Conservation (phyloP, 1,139 yeast genomes). For the Candida sanyaensis region DNA sequence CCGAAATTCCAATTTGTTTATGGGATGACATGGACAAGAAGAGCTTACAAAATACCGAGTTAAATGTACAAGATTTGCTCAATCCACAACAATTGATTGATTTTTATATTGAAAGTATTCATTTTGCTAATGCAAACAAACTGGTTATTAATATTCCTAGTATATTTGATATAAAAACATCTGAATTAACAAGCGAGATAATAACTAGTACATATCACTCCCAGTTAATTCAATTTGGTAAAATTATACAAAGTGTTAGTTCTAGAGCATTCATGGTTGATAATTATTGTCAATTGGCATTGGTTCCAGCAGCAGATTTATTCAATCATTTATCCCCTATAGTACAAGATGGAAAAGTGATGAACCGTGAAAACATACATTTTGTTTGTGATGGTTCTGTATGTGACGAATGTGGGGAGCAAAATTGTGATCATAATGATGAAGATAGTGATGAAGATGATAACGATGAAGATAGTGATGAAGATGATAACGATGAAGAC, state of each 20-base stretch:
- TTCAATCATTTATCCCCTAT: constrained; percentile 67
- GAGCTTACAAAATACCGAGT: constrained; percentile 64
- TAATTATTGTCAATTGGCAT: constrained; percentile 65
- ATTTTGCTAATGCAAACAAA: constrained; percentile 43
- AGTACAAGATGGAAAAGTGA: constrained; percentile 18
- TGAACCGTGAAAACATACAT: constrained; percentile 61
- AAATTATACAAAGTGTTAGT: constrained; percentile 58
- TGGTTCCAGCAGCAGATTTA: constrained; percentile 91
- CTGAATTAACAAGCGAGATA: constrained; percentile 4
- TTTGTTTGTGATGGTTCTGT: constrained; percentile 74
- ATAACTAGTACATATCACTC: constrained; percentile 11
- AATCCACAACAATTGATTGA: constrained; percentile 58
- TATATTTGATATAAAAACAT: constrained; percentile 25
- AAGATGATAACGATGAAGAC: constrained; percentile 16
- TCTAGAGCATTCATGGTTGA: constrained; percentile 85
- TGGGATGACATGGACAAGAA: constrained; percentile 58
- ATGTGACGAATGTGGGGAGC: constrained; percentile 72
- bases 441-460: too few relatives aligned
- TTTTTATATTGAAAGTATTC: constrained; percentile 53
- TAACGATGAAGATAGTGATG: too few relatives aligned
- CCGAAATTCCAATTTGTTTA: constrained; percentile 55
- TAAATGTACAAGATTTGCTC: constrained; percentile 62
- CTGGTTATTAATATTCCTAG: constrained; percentile 38
- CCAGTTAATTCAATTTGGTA: constrained; percentile 47
- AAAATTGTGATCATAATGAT: constrained; percentile 56